phyloP scores from a whole-genome alignment of 2,329 filamentous ascomycete species.

The Phaeophleospora eucalypticola region DNA sequence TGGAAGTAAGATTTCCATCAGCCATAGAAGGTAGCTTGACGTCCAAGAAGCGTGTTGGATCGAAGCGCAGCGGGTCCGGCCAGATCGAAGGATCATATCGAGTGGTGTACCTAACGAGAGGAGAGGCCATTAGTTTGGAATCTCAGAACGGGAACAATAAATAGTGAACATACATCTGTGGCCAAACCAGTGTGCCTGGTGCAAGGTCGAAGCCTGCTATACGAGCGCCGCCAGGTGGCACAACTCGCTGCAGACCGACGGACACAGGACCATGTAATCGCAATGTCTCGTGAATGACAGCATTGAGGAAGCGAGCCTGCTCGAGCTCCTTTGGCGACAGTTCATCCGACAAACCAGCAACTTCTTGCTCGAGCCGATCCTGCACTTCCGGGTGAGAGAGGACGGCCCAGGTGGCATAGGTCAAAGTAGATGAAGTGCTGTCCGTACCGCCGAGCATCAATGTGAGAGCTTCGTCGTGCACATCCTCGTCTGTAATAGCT shows the following conservation, averaged over 20 bases:
- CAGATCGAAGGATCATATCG: conserved; percentile 17
- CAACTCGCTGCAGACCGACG: conserved; percentile 34
- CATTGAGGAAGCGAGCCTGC: conserved; percentile 32
- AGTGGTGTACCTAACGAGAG: conserved; percentile 13
- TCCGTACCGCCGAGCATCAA: conserved; percentile 28
- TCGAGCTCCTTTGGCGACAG: conserved; percentile 30
- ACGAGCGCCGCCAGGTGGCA: conserved; percentile 32
- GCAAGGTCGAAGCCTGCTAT: conserved; percentile 17
- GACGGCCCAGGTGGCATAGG: conserved; percentile 28
- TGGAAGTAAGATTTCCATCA: conserved; percentile 13
- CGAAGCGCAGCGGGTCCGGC: conserved; percentile 14
- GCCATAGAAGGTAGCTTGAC: conserved; percentile 17
- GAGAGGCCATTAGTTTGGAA: no score
- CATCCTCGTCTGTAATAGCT: conserved; percentile 23
- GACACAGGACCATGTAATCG: conserved; percentile 36
- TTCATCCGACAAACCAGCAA: conserved; percentile 15
- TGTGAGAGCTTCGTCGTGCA: conserved; percentile 23
- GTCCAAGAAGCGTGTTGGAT: conserved; percentile 15
- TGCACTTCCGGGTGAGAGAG: conserved; percentile 23
- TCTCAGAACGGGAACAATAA: neutral
- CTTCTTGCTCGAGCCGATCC: conserved; percentile 21
- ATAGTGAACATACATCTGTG: conserved; percentile 16
- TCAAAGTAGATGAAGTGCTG: conserved; percentile 28
- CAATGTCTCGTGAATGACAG: conserved; percentile 39
- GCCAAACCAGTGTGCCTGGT: conserved; percentile 16